Evolutionary conservation across 2,329 filamentous ascomycete species (phyloP), one percentile per base, ranked within the genome.

Genomic region (Chaetomium globosum): DNA sequence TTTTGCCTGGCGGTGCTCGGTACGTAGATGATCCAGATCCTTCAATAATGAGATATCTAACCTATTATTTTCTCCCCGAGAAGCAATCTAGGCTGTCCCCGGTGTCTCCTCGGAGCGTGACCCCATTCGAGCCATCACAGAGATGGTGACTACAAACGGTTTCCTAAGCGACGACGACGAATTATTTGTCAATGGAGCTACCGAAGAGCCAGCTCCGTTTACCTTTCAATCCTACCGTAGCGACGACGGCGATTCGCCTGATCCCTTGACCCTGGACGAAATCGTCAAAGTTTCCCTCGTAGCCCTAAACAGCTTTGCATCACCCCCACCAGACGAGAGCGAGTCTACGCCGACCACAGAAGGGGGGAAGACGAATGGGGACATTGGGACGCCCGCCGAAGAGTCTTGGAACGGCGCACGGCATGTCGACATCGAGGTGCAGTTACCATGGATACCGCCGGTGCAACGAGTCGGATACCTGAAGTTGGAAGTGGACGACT

Each of bases 191-290:
- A 36, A 36, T 9, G 30, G 48, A 1, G 43, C 26, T 2, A 23
- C 59, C 7, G 28, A 31, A 1, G 69, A 71, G 31, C 64, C 67
- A 2, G 43, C 30, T 7, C 53, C 61, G 0, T 69, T 66, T 30
- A 68, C 68, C 2, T 71, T 71, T n/a, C 65, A 71, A 31, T 69
- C 68, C 6, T 69, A 69, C 10, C 49, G 69, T 2, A 69, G 70
- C 16, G 71, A 72, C 49, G 64, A 71, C 23, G 63, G 71, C 26
- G 70, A 69, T 23, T 61, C 26, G 5, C 60, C 63, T n/a, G 63
- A 65, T 8, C 60, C 61, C 5, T 49, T 65, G 33, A 36, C 48
- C 1, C 46, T 68, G 4, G 63, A 69, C 56, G 63, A 64, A 19
- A 65, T 64, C 43, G 59, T 63, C 19, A 56, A 36, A 9, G 46